Evolutionary conservation across 192 early-diverging fungal genomes (phyloP).

Genomic region (Dispira parvispora): DNA sequence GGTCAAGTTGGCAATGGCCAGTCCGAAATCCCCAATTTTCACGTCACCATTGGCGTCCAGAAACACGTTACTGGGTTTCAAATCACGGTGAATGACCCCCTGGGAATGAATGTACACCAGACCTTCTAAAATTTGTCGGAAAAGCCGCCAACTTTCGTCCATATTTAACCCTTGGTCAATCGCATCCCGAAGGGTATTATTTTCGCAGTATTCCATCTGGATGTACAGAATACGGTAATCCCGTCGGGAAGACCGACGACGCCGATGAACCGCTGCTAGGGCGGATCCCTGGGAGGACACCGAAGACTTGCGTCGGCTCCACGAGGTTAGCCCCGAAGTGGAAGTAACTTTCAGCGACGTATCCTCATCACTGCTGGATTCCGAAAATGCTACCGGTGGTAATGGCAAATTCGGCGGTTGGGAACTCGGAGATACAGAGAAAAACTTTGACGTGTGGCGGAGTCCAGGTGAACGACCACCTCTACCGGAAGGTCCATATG

Average conservation of each 20-base stretch:
- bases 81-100: slow-evolving; percentile 59
- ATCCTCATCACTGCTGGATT: background rate
- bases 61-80: slow-evolving; percentile 60
- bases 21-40: slow-evolving; percentile 96
- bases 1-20: slow-evolving; percentile 49
- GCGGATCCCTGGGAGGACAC: no score
- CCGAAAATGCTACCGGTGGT: background rate
- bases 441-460: slow-evolving; percentile 4
- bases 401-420: slow-evolving; percentile 1
- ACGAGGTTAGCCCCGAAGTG: no score
- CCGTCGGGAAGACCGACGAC: slow-evolving; percentile 2
- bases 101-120: slow-evolving; percentile 75
- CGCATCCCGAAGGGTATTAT: slow-evolving; percentile 71
- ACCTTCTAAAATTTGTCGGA: slow-evolving; percentile 82
- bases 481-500: no score
- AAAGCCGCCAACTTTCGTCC: slow-evolving; percentile 67
- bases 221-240: slow-evolving; percentile 62
- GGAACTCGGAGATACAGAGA: background rate
- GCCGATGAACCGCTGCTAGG: background rate
- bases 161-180: slow-evolving; percentile 64
- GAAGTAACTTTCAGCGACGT: no score
- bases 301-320: no score
- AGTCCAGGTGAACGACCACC: no score
- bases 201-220: slow-evolving; percentile 98
- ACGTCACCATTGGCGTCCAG: slow-evolving; percentile 27